Conservation (phyloP, 1,284 basidiomycete species). For the Fomitopsis pinicola region DNA sequence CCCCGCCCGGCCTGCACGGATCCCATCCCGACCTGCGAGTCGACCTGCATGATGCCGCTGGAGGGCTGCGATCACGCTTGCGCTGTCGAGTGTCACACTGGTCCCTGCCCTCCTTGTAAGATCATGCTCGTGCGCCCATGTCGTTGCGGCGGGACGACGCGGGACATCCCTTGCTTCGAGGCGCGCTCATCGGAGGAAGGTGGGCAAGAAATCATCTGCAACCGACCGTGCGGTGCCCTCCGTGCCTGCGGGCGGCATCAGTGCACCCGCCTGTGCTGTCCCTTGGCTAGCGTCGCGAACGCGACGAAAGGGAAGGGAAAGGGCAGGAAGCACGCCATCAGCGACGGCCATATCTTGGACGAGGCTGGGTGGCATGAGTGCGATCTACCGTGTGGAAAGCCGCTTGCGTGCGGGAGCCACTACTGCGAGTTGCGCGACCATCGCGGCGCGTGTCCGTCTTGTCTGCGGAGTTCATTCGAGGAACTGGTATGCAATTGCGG, state of each 20-base stretch:
- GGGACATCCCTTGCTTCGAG: slow-evolving; percentile 46
- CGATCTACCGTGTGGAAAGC: slow-evolving; percentile 72
- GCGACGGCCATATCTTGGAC: slow-evolving; percentile 38
- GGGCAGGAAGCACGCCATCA: slow-evolving; percentile 52
- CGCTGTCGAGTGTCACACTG: slow-evolving; percentile 50
- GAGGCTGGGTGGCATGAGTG: slow-evolving; percentile 74
- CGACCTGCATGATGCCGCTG: slow-evolving; percentile 63
- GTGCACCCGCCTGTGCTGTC: slow-evolving; percentile 82
- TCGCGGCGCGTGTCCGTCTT: slow-evolving; percentile 73
- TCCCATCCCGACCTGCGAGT: slow-evolving; percentile 75
- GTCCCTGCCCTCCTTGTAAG: slow-evolving; percentile 72
- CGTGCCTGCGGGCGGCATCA: slow-evolving; percentile 80
- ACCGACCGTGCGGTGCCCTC: slow-evolving; percentile 69
- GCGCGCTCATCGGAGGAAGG: slow-evolving; percentile 23
- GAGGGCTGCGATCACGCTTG: slow-evolving; percentile 69
- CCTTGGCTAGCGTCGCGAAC: slow-evolving; percentile 61
- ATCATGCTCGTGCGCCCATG: slow-evolving; percentile 69
- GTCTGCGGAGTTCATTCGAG: slow-evolving; percentile 84
- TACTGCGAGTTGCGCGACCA: slow-evolving; percentile 78
- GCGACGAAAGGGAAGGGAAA: slow-evolving; percentile 57
- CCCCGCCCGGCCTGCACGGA: slow-evolving; percentile 62
- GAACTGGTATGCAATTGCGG: slow-evolving; percentile 86
- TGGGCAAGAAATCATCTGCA: slow-evolving; percentile 65
- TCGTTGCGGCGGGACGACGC: slow-evolving; percentile 71
- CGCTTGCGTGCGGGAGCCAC: slow-evolving; percentile 73